These are phyloP conservation scores for Taphrina sp. DNA, from an alignment of 1,139 yeast genomes.

Conservation along the genomic window DNA sequence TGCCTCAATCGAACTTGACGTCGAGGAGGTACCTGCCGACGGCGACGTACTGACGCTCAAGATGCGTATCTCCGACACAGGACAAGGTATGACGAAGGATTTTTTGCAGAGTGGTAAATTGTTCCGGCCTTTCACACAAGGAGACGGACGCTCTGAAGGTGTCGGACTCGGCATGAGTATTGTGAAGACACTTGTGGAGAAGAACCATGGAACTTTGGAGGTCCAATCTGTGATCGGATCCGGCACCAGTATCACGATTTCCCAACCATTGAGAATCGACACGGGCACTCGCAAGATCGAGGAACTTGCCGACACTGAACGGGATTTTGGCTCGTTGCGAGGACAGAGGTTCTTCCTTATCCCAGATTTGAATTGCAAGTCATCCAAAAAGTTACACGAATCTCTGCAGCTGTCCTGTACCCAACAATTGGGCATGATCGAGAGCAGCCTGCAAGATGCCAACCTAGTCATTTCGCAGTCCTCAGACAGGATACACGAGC, in stretches of 20 bases:
- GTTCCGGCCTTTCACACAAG: slow-evolving; percentile 87
- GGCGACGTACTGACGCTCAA: slow-evolving; percentile 48
- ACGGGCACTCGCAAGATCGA: not conserved
- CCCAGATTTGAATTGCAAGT: not conserved
- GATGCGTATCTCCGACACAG: slow-evolving; percentile 78
- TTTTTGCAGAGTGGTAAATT: slow-evolving; percentile 62
- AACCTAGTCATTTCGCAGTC: slow-evolving; percentile 12
- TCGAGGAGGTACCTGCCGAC: not conserved
- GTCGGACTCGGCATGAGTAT: slow-evolving; percentile 24
- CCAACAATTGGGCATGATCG: slow-evolving; percentile 8
- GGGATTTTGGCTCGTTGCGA: not conserved
- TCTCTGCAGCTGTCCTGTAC: not conserved
- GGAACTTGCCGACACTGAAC: no score
- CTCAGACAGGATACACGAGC: not conserved
- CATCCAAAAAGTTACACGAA: not conserved
- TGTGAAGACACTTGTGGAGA: slow-evolving; percentile 23
- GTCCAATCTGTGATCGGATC: slow-evolving; percentile 6
- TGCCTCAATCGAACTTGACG: slow-evolving; percentile 42
- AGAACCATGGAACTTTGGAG: slow-evolving; percentile 1
- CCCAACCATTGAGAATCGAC: slow-evolving; percentile 1
- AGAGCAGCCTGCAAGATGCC: not conserved
- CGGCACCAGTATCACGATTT: slow-evolving; percentile 22
- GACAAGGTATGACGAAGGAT: slow-evolving; percentile 82
- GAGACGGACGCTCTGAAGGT: slow-evolving; percentile 80
- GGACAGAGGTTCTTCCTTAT: not conserved